A percentile compares a stretch with the other conserved stretches of the same genome.
phyloP scores from a whole-genome alignment of 2,329 filamentous ascomycete genomes.

The Byssothecium circinans region DNA sequence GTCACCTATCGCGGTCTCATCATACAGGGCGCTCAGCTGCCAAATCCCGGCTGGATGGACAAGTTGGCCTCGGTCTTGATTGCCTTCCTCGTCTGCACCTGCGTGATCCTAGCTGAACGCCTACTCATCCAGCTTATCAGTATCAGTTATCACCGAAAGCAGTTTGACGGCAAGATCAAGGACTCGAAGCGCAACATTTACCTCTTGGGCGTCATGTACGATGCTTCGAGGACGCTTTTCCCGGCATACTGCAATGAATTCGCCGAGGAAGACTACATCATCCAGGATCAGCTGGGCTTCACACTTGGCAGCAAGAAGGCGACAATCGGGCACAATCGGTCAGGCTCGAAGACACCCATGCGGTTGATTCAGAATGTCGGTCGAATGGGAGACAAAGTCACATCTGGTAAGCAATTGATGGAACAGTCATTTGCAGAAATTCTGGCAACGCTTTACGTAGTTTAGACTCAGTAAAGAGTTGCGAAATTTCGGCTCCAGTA shows the following conservation, averaged over 20 bases:
- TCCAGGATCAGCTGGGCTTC: constrained; percentile 72
- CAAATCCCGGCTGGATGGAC: constrained; percentile 53
- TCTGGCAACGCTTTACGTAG: constrained; percentile 42
- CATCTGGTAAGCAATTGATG: constrained; percentile 57
- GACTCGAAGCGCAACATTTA: constrained; percentile 85
- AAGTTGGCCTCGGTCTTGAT: constrained; percentile 66
- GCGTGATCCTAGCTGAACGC: constrained; percentile 76
- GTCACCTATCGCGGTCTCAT: constrained; percentile 57
- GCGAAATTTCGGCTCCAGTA: too few relatives aligned
- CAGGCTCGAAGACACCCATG: constrained; percentile 74
- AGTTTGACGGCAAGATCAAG: constrained; percentile 80
- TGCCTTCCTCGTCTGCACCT: constrained; percentile 67
- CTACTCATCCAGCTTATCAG: constrained; percentile 79
- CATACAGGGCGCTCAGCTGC: constrained; percentile 4
- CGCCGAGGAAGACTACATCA: constrained; percentile 85
- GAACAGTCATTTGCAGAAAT: too few relatives aligned
- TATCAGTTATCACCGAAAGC: constrained; percentile 82
- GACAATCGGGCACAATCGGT: constrained; percentile 48
- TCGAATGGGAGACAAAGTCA: constrained; percentile 88
- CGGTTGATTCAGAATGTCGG: constrained; percentile 70
- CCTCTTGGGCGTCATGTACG: constrained; percentile 82
- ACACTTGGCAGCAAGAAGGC: constrained; percentile 62
- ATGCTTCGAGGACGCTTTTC: constrained; percentile 85
- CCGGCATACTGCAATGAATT: constrained; percentile 93
- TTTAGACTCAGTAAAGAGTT: too few relatives aligned